phyloP scores from a whole-genome alignment of 2,329 filamentous ascomycete species.

The Colletotrichum sublineola region DNA sequence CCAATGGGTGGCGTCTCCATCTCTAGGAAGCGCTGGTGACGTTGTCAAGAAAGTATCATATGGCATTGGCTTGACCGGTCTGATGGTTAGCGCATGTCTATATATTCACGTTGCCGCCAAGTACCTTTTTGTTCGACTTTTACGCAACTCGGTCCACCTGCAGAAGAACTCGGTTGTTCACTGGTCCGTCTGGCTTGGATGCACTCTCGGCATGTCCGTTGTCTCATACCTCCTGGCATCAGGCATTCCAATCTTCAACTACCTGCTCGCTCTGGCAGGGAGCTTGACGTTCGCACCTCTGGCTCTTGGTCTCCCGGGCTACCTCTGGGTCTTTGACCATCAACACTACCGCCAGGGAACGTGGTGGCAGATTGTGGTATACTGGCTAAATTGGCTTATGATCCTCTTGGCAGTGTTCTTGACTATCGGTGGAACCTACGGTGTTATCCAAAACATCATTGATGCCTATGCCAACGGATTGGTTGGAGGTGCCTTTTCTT shows the following conservation, averaged over 20 bases:
- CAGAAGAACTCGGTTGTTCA: slow-evolving; percentile 52
- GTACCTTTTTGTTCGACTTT: slow-evolving; percentile 56
- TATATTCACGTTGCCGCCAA: slow-evolving; percentile 57
- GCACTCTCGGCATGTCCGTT: slow-evolving; percentile 48
- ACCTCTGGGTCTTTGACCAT: slow-evolving; percentile 55
- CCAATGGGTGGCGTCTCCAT: slow-evolving; percentile 72
- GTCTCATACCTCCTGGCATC: slow-evolving; percentile 51
- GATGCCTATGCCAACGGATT: slow-evolving; percentile 62
- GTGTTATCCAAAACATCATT: slow-evolving; percentile 64
- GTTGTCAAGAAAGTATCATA: slow-evolving; percentile 73
- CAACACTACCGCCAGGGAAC: slow-evolving; percentile 49
- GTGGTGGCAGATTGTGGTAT: slow-evolving; percentile 47
- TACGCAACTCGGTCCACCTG: slow-evolving; percentile 53
- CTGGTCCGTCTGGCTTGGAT: slow-evolving; percentile 54
- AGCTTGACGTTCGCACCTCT: slow-evolving; percentile 53
- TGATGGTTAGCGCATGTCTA: slow-evolving; percentile 60
- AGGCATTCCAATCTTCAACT: slow-evolving; percentile 53
- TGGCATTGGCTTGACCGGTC: slow-evolving; percentile 68
- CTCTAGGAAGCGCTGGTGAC: slow-evolving; percentile 70
- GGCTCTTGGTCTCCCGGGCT: slow-evolving; percentile 52
- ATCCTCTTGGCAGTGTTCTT: slow-evolving; percentile 54
- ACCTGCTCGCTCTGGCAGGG: slow-evolving; percentile 50
- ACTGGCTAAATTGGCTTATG: slow-evolving; percentile 53
- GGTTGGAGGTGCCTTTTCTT: slow-evolving; percentile 63
- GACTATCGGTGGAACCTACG: slow-evolving; percentile 57